Percentiles rank a stretch among this genome's conserved stretches.
phyloP scores from a whole-genome alignment of 352 stramenopile species.

The Globisporangium takayamanum region DNA sequence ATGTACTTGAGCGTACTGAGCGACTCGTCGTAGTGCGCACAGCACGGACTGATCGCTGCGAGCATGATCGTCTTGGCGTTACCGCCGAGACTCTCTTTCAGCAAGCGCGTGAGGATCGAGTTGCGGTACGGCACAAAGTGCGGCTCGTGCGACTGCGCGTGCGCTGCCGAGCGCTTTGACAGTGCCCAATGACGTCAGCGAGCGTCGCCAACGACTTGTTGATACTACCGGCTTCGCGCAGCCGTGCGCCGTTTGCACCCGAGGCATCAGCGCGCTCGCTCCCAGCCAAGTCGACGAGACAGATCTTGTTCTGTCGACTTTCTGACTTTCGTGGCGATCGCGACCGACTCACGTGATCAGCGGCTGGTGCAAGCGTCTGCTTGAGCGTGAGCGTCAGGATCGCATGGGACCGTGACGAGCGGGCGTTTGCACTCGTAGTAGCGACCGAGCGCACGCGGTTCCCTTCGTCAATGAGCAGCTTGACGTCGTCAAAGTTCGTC shows the following conservation, averaged over 20 bases:
- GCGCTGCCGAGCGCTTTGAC: conserved; percentile 24
- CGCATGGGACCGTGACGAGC: conserved; percentile 54
- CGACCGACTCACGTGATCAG: background rate
- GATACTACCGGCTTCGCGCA: conserved; percentile 73
- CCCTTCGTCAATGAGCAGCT: conserved; percentile 53
- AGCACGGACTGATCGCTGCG: conserved; percentile 81
- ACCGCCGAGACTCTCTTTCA: conserved; percentile 76
- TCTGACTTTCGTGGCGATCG: background rate
- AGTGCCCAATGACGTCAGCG: conserved; percentile 79
- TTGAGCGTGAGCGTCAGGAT: conserved; percentile 59
- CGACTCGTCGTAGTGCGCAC: conserved; percentile 82
- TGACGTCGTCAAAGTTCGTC: conserved; percentile 42
- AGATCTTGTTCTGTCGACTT: conserved; percentile 57
- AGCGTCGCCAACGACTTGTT: conserved; percentile 82
- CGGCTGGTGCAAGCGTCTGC: conserved; percentile 15
- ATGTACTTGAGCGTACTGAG: conserved; percentile 82
- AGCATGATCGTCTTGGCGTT: conserved; percentile 85
- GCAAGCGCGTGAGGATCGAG: conserved; percentile 75
- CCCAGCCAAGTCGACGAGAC: conserved; percentile 62
- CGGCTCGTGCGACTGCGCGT: conserved; percentile 4
- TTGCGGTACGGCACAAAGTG: conserved; percentile 86
- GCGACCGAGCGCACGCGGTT: conserved; percentile 50
- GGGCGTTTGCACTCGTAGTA: conserved; percentile 34
- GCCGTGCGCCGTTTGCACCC: conserved; percentile 31
- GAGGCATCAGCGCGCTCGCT: conserved; percentile 58